Evolutionary conservation across 148 eudicot genomes (phyloP), one percentile per base, ranked within the genome.

Genomic region (Fagopyrum esculentum): DNA sequence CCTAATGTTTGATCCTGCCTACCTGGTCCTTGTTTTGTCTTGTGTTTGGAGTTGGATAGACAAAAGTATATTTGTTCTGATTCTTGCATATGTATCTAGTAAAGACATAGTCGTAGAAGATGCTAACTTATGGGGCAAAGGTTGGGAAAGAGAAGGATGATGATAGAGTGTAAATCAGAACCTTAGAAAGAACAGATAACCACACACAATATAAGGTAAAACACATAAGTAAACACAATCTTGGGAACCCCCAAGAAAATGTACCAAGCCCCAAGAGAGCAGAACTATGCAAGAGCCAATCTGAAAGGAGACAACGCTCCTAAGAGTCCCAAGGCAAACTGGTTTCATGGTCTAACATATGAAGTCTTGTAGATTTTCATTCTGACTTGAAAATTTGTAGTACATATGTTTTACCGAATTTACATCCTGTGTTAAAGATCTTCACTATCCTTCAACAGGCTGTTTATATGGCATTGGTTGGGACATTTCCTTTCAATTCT

Each of bases 401-500:
- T 13, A 61, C 43, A 0, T 40, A 61, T 61, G 4, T 29, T 26
- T 26, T 61, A 10, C 68, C 68, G 9, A 0, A 29, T 60, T 30
- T 45, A 13, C 12, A 16, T 59, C 10, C 13, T 45, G 17, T 57
- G 15, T 43, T 74, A 30, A 71, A 16, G 15, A 45, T 44, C 70
- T 19, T 13, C 50, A 48, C 22, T 57, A 5, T 45, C 6, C 26
- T 17, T 84, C 73, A 77, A 73, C 83, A 89, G 93, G 89, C 87
- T 43, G 85, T 78, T 29, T 89, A 89, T 80, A 83, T 89, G 93
- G 87, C 93, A 54, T 22, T 85, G 49, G 90, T 89, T 76, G 93
- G 93, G 69, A 82, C 93, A 45, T 89, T 87, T 69, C 93, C 93
- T 17, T 89, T 89, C 86, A 89, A 89, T 86, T 89, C 93, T 45